Percentiles rank a stretch among this genome's conserved stretches.
phyloP scores from a whole-genome alignment of 2,329 filamentous ascomycete species.

The Aspergillus piperis region DNA sequence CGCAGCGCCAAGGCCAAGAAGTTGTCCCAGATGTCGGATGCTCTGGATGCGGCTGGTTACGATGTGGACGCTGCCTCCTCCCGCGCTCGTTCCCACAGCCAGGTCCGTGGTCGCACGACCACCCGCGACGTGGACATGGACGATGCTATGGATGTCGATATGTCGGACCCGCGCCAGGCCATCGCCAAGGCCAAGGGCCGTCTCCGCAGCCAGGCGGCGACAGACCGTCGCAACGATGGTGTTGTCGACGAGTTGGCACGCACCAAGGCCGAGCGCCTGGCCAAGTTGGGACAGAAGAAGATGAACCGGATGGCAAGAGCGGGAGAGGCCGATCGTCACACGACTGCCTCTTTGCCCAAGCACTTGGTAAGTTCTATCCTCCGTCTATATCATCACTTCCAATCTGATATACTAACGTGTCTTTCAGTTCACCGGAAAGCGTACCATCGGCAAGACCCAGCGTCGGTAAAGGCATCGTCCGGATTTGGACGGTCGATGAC shows the following conservation, averaged over 20 bases:
- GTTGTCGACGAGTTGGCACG: constrained; percentile 68
- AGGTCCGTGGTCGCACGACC: constrained; percentile 68
- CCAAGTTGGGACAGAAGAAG: constrained; percentile 92
- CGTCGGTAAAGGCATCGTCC: constrained; percentile 36
- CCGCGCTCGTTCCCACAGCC: constrained; percentile 65
- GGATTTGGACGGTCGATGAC: constrained; percentile 20
- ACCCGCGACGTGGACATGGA: constrained; percentile 66
- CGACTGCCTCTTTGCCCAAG: constrained; percentile 76
- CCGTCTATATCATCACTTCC: not conserved
- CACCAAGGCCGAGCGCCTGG: constrained; percentile 79
- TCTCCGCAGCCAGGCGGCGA: constrained; percentile 56
- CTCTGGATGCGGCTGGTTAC: constrained; percentile 81
- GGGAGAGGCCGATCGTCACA: constrained; percentile 94
- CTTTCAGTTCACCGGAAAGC: constrained; percentile 78
- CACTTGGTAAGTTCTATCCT: constrained; percentile 71
- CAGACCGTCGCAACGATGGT: constrained; percentile 49
- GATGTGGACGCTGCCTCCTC: constrained; percentile 75
- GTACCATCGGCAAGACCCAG: constrained; percentile 83
- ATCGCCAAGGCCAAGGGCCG: constrained; percentile 74
- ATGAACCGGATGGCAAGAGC: constrained; percentile 98
- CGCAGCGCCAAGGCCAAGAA: constrained; percentile 78
- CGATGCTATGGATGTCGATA: constrained; percentile 66
- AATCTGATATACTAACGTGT: constrained; percentile 34
- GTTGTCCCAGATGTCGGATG: constrained; percentile 81
- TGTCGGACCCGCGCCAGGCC: constrained; percentile 41